Evolutionary conservation across 331 rosid species (phyloP), one percentile per base, ranked within the genome.

Genomic region (Acacia concinna): DNA sequence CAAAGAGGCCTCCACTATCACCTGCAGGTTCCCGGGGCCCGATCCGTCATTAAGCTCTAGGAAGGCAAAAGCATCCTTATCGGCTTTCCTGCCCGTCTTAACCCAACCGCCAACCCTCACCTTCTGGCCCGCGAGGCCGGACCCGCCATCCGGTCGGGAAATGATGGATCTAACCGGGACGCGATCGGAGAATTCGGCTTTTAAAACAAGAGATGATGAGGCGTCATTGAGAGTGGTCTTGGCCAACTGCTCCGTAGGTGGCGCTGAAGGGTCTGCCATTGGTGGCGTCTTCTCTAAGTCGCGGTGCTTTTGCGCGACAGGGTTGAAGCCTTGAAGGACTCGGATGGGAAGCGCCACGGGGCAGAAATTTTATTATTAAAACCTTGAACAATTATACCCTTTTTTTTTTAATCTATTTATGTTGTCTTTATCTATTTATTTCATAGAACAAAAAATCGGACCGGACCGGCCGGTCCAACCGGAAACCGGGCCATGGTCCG

Each of bases 91-190:
- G 8, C 99, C 99, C 0, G 97, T 96, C 86, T 91, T 96, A 41
- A 96, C 99, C 98, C 99, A 96, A 0, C 99, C 99, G 9, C 98
- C 97, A 1, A 90, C 60, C 46, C 99, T 84, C 1, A 88, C 91
- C 12, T 75, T 79, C 68, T 74, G 84, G 13, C 94, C 97, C 0
- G 97, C 88, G 0, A 93, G 88, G 15, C 89, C 93, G 0, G 98
- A 81, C 0, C 99, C 99, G 18, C 98, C 92, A 35, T 96, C 98
- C 1, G 87, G 75, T 0, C 93, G 91, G 25, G 82, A 83, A 15
- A 96, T 76, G 12, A 96, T 90, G 74, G 94, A 81, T 23, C 83
- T 78, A 78, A 96, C 91, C 13, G 80, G 89, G 23, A 90, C 91
- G 0, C 98, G 90, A 63, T 96, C 97, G 0, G 99, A 96, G 86